phyloP scores from a whole-genome alignment of 2,329 filamentous ascomycete species.

The Fusarium nurragi region DNA sequence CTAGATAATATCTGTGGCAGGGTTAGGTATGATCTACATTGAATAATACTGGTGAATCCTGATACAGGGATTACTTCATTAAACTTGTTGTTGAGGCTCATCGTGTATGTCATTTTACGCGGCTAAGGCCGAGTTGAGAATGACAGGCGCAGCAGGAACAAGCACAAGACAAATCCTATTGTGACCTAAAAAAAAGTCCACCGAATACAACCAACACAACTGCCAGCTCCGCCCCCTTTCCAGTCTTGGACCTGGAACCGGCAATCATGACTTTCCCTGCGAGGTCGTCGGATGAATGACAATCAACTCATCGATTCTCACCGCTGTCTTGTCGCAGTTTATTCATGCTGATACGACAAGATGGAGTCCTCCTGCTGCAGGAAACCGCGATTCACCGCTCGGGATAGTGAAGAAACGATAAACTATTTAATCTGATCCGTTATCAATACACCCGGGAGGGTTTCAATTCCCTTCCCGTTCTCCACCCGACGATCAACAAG shows the following conservation, averaged over 20 bases:
- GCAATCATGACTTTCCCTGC: neutral
- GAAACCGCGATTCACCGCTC: constrained; percentile 19
- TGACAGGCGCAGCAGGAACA: constrained; percentile 4
- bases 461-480: constrained; percentile 8
- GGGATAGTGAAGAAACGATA: neutral
- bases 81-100: neutral
- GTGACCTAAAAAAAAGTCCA: neutral
- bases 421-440: neutral
- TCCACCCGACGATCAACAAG: constrained; percentile 4
- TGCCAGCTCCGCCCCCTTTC: constrained; percentile 5
- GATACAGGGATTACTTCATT: constrained; percentile 3
- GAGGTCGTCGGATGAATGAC: neutral
- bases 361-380: constrained; percentile 12
- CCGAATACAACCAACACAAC: constrained; percentile 4
- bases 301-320: neutral
- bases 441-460: constrained; percentile 22
- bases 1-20: neutral
- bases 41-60: neutral
- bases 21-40: neutral
- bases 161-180: neutral
- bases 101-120: neutral
- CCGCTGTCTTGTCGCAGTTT: neutral
- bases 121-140: neutral
- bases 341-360: neutral
- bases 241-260: neutral